phyloP scores from a whole-genome alignment of 441 rosid genomes.

The Brassica hybrid region DNA sequence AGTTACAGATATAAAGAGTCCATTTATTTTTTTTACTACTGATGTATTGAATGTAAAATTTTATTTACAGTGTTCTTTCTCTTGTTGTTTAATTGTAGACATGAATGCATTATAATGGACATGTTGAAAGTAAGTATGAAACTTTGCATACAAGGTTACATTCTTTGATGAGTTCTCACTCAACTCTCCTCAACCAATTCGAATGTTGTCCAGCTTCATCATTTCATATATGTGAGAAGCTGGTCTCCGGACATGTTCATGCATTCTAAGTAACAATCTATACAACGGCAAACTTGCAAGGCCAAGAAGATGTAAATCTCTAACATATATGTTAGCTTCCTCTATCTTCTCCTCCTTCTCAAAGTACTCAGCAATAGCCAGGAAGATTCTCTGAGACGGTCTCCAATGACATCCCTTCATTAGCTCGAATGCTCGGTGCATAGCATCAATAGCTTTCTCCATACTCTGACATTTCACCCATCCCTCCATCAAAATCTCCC shows the following conservation, averaged over 20 bases:
- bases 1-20: not conserved
- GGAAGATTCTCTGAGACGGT: slow-evolving; percentile 48
- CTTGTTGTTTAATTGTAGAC: slow-evolving; percentile 12
- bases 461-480: slow-evolving; percentile 55
- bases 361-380: slow-evolving; percentile 53
- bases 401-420: slow-evolving; percentile 66
- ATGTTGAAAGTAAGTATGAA: too few species aligned
- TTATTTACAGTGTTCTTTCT: too few species aligned
- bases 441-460: slow-evolving; percentile 60
- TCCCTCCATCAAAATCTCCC: slow-evolving; percentile 78
- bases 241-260: slow-evolving; percentile 46
- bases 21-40: not conserved
- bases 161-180: not conserved
- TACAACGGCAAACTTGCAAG: slow-evolving; percentile 56
- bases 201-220: slow-evolving; percentile 60
- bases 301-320: slow-evolving; percentile 50
- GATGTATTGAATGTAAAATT: slow-evolving; percentile 27
- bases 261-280: slow-evolving; percentile 59
- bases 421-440: slow-evolving; percentile 54
- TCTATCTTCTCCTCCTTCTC: slow-evolving; percentile 54
- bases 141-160: not conserved
- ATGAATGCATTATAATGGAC: slow-evolving; percentile 3
- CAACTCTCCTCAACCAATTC: slow-evolving; percentile 18
- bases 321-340: slow-evolving; percentile 54
- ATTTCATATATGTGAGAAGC: slow-evolving; percentile 51